A percentile compares a stretch with the other conserved stretches of the same genome.
phyloP scores from a whole-genome alignment of 208 protist genomes.

The Leishmania martiniquensis region DNA sequence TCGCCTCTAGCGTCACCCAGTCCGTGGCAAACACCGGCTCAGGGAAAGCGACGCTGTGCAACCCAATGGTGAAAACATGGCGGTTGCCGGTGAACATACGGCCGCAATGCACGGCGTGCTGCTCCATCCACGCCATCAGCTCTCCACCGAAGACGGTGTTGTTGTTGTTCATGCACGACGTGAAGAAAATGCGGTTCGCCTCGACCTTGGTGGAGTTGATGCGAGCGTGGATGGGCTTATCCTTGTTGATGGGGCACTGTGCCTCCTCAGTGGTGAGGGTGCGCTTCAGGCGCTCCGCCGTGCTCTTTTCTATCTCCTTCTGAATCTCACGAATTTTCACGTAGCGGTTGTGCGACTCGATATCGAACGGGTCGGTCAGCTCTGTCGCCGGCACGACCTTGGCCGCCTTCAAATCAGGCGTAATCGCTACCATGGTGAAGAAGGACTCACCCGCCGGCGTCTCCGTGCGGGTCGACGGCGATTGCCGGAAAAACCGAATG shows the following conservation, averaged over 20 bases:
- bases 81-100: conserved; percentile 89
- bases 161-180: conserved; percentile 90
- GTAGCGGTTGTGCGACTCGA: conserved; percentile 71
- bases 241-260: conserved; percentile 64
- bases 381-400: conserved; percentile 85
- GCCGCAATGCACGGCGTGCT: conserved; percentile 85
- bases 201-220: conserved; percentile 56
- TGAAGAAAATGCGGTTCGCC: conserved; percentile 90
- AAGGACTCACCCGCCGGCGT: conserved; percentile 77
- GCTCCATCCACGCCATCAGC: conserved; percentile 93
- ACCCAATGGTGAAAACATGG: conserved; percentile 87
- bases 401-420: conserved; percentile 65
- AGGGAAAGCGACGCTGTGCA: conserved; percentile 90
- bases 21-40: conserved; percentile 87
- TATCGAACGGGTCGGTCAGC: conserved; percentile 67
- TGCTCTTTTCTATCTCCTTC: conserved; percentile 37
- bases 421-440: conserved; percentile 92
- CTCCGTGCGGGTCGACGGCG: conserved; percentile 63
- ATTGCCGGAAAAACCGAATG: conserved; percentile 77
- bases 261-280: conserved; percentile 48
- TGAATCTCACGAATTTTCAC: conserved; percentile 44
- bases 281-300: conserved; percentile 13
- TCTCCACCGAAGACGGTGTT: conserved; percentile 94
- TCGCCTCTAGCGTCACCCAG: conserved; percentile 85
- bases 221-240: conserved; percentile 55